phyloP scores from a whole-genome alignment of 805 yeast species.

The Pichia deserticola region DNA sequence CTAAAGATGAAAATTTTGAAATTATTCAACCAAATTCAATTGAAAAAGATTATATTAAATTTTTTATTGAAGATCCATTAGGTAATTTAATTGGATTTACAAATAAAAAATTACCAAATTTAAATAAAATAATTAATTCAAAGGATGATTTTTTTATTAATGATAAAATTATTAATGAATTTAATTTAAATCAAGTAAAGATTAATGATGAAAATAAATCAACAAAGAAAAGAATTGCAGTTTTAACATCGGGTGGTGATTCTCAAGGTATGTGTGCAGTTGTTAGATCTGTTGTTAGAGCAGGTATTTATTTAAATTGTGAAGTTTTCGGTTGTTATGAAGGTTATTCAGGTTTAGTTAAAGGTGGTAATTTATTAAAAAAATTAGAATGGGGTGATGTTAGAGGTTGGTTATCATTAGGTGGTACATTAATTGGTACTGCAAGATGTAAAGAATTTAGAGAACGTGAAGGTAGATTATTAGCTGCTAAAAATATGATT shows the following conservation, averaged over 20 bases:
- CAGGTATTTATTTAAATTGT: slow-evolving; percentile 82
- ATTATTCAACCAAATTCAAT: slow-evolving; percentile 10
- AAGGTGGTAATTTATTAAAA: slow-evolving; percentile 70
- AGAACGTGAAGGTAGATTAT: slow-evolving; percentile 77
- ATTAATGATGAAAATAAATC: not conserved
- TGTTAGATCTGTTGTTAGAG: slow-evolving; percentile 90
- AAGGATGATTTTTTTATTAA: slow-evolving; percentile 10
- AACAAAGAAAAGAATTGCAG: slow-evolving; percentile 52
- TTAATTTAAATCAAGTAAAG: not conserved
- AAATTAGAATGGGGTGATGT: slow-evolving; percentile 91
- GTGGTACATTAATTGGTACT: slow-evolving; percentile 95
- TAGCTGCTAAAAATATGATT: slow-evolving; percentile 80
- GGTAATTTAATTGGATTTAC: slow-evolving; percentile 56
- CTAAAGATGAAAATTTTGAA: slow-evolving; percentile 14
- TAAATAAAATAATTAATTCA: not conserved
- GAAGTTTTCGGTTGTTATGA: slow-evolving; percentile 88
- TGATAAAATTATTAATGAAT: not conserved
- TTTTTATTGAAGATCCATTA: slow-evolving; percentile 53
- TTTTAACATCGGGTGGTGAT: slow-evolving; percentile 98
- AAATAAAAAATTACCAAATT: slow-evolving; percentile 25
- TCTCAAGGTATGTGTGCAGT: slow-evolving; percentile 98
- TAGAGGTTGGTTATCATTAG: slow-evolving; percentile 84
- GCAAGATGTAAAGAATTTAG: slow-evolving; percentile 85
- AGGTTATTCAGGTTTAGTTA: slow-evolving; percentile 90
- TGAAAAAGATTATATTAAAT: slow-evolving; percentile 14